Conservation (phyloP, 768 basidiomycete genomes). For the Flagelloscypha sp. region DNA sequence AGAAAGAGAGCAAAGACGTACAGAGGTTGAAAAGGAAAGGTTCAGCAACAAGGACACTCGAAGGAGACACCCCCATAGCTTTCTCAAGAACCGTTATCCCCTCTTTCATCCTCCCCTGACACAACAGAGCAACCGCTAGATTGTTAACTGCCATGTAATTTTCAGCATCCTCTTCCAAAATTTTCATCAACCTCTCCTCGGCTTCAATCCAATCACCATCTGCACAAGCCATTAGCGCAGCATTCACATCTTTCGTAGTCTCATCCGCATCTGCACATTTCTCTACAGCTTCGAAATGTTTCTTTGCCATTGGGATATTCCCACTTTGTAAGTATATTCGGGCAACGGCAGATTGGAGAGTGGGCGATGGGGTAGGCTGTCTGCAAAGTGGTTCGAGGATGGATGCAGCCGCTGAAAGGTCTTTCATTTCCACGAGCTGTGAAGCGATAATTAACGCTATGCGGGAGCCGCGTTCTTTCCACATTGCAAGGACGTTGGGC, state of each 20-base stretch:
- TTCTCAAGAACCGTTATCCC: constrained; percentile 63
- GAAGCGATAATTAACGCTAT: constrained; percentile 74
- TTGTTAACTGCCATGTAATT: constrained; percentile 71
- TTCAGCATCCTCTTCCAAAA: constrained; percentile 46
- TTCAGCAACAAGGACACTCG: constrained; percentile 66
- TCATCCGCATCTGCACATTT: constrained; percentile 34
- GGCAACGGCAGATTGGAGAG: constrained; percentile 61
- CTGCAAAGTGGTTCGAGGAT: constrained; percentile 62
- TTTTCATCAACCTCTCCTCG: constrained; percentile 29
- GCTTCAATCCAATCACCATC: constrained; percentile 64
- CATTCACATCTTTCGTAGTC: constrained; percentile 50
- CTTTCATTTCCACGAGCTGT: constrained; percentile 84
- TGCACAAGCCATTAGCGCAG: constrained; percentile 56
- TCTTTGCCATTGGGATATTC: constrained; percentile 47
- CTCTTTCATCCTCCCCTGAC: constrained; percentile 67
- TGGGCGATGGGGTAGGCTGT: constrained; percentile 34
- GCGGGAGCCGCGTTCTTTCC: constrained; percentile 73
- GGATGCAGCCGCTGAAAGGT: constrained; percentile 57
- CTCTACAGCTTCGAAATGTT: constrained; percentile 48
- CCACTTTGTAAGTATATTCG: constrained; percentile 72
- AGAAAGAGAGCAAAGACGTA: constrained; percentile 25
- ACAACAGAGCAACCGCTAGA: constrained; percentile 60
- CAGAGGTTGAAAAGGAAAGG: constrained; percentile 83
- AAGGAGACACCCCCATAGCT: constrained; percentile 55
- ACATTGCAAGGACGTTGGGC: constrained; percentile 48